Evolutionary conservation across 2,329 filamentous ascomycete genomes (phyloP).

Genomic region (Aspergillus spinulosporus): DNA sequence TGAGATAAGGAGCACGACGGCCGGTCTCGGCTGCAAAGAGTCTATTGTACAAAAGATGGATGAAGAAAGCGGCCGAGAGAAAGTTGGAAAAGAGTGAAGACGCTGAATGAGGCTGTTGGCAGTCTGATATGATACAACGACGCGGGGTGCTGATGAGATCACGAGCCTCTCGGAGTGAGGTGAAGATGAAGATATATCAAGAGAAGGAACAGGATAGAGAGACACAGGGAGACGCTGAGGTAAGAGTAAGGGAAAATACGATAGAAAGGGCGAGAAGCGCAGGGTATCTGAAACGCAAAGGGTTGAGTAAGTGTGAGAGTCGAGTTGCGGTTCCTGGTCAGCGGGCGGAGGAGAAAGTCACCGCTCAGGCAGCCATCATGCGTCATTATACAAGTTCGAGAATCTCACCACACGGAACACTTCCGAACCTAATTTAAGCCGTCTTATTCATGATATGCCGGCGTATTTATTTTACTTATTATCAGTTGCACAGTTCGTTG

Average conservation of each 20-base stretch:
- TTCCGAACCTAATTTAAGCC: not conserved
- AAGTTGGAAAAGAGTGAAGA: not conserved
- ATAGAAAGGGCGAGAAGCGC: slow-evolving; percentile 5
- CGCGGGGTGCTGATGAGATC: slow-evolving; percentile 2
- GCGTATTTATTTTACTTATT: too few relatives aligned
- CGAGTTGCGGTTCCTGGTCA: slow-evolving; percentile 17
- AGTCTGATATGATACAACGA: slow-evolving; percentile 12
- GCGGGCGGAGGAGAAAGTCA: slow-evolving; percentile 12
- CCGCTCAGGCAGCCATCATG: slow-evolving; percentile 13
- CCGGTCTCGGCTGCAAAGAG: not conserved
- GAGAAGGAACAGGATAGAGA: slow-evolving; percentile 3
- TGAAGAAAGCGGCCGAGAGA: not conserved
- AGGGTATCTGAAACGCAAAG: slow-evolving; percentile 9
- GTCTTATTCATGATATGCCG: not conserved
- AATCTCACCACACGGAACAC: not conserved
- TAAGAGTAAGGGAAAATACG: not conserved
- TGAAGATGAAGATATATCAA: not conserved
- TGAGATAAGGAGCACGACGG: slow-evolving; percentile 2
- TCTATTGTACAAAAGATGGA: slow-evolving; percentile 4
- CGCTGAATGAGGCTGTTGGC: not conserved
- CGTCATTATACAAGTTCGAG: slow-evolving; percentile 10
- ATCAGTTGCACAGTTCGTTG: too few relatives aligned
- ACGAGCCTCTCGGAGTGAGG: not conserved
- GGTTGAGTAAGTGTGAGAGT: slow-evolving; percentile 7
- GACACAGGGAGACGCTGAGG: not conserved